A percentile compares a stretch with the other conserved stretches of the same genome.
Evolutionary conservation across 2,329 filamentous ascomycete species (phyloP).

Genomic region (Diaporthe velutina): DNA sequence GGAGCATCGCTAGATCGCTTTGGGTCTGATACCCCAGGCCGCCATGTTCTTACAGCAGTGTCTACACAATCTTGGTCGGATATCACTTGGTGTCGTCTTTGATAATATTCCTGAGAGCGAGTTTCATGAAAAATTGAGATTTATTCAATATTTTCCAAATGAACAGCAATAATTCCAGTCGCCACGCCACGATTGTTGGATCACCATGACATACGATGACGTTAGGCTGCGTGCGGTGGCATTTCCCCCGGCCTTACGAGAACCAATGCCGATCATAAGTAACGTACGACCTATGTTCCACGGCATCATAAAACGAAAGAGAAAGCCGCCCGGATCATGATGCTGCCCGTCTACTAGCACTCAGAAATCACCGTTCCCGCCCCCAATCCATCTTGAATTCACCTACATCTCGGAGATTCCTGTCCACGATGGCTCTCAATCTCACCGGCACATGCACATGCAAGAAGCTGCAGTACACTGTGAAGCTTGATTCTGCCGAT

Average conservation of each 20-base stretch:
- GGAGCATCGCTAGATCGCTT: too few species aligned
- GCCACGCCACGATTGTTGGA: neutral
- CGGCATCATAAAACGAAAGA: neutral
- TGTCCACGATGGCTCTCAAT: constrained; percentile 34
- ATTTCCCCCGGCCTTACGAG: neutral
- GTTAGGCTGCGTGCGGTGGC: neutral
- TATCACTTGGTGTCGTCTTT: too few species aligned
- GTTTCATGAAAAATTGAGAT: too few species aligned
- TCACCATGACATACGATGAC: constrained; percentile 29
- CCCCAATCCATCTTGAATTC: neutral
- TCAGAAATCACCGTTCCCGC: neutral
- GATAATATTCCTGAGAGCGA: too few species aligned
- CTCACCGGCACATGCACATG: constrained; percentile 45
- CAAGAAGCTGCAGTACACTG: constrained; percentile 44
- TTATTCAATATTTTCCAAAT: neutral
- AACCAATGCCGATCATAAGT: constrained; percentile 8
- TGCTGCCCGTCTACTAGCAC: neutral
- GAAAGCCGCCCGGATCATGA: neutral
- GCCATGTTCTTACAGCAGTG: too few species aligned
- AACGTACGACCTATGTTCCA: neutral
- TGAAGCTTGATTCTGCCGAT: constrained; percentile 45
- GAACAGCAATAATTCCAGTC: neutral
- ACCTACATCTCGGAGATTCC: neutral
- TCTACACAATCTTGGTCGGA: too few species aligned
- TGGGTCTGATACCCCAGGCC: too few species aligned